Base-by-base conservation (phyloP, 257 asterid species). In the Ocimum tenuiflorum region DNA sequence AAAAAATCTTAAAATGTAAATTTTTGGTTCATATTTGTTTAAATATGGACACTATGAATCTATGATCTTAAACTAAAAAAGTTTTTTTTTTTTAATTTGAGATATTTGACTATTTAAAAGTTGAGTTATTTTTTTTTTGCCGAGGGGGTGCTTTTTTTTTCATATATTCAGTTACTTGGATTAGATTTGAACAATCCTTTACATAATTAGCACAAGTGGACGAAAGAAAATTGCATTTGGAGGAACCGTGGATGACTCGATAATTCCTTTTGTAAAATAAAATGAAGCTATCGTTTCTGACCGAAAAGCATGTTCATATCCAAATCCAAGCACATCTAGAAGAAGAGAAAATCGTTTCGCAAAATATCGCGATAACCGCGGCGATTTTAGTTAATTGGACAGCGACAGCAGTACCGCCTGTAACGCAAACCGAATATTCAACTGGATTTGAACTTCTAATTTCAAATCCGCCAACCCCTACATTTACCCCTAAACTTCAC, bases 401-500 rank as follows among this genome's bases (percentile, higher is more conserved):
- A 63, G 67, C 54, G 86, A 78, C 78, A 36, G 50, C 6, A 78
- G 77, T 67, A 57, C 67, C 57, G 66, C 27, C 65, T 46, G 88
- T 91, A 82, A 86, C 82, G 75, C 85, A 82, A 81, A 56, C 65
- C 72, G 77, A 85, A 81, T 82, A 88, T 84, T 85, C 89, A 91
- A 91, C 91, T 78, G 61, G 51, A 83, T 81, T 85, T 80, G 78
- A 88, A 71, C 79, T 70, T 73, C 71, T 24, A 74, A 71, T 83
- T 84, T 91, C 91, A 86, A 82, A 82, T 88, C 97, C 97, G 96
- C 86, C 73, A 58, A 82, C 73, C 82, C 72, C 74, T 54, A 27
- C 62, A 20, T 55, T 76, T 79, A 76, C 79, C 73, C 81, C 88
- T 60, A 80, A 63, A 53, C 72, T 57, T 73, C 84, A 83, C 81